Base-by-base conservation (phyloP, 768 basidiomycete species). In the Calocybe gangraenosa region DNA sequence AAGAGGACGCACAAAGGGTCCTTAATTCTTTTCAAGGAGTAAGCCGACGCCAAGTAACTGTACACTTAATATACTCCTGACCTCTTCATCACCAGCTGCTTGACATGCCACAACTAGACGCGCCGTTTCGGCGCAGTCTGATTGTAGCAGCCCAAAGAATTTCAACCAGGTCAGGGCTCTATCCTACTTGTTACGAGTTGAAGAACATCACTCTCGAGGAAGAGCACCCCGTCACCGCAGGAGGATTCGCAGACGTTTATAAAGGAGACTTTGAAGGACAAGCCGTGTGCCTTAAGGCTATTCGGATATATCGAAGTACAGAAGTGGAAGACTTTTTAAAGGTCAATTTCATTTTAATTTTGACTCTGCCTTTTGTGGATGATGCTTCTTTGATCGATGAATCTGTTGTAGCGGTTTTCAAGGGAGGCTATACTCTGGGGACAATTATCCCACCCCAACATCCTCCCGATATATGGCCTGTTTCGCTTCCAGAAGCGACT, bases 401-500 rank as follows among this genome's bases (percentile, higher is more conserved):
- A n/a, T 35, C n/a, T 35, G 17, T 5, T 14, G 34, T 14, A 35
- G 34, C 6, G 17, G 14, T 35, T 35, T 35, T 35, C 34, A 5
- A 35, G 14, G 14, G 34, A 35, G n/a, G 34, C 34, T n/a, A 35
- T 35, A 35, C n/a, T 35, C 5, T 35, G 34, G 34, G 34, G 34
- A 6, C 34, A 35, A 18, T 14, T 35, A 35, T 35, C 34, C 14
- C 34, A 35, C 17, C 34, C 34, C n/a, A 35, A 35, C 14, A 18
- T 35, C 34, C 34, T 35, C 14, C 34, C 34, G 34, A 35, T 35
- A 7, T 35, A 35, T 14, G 34, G 34, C 7, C 34, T 35, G 5
- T 35, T 35, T 18, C 34, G 34, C 34, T 35, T 35, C 17, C 34
- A 35, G 17, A 35, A 7, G 3, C 52, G 62, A 30, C 43, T 65